Conservation (phyloP, 139 green algal species). For the Picochlorum sp. region DNA sequence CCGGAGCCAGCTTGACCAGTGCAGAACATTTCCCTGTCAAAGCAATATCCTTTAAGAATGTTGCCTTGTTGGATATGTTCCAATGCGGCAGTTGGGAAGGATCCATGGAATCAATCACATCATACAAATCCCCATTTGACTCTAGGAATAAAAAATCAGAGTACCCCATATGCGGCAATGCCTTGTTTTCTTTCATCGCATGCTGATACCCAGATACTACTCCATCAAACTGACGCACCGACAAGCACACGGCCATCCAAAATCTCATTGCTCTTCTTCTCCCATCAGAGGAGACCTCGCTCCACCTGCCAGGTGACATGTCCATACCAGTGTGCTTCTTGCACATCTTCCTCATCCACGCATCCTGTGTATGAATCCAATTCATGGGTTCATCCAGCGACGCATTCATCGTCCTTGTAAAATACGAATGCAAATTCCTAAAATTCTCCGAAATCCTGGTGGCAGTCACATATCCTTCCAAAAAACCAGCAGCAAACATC, state of each 20-base stretch:
- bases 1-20: slow-evolving; percentile 37
- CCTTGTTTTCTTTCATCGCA: background rate
- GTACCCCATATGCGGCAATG: slow-evolving; percentile 21
- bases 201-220: slow-evolving; percentile 48
- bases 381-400: slow-evolving; percentile 19
- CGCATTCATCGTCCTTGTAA: slow-evolving; percentile 30
- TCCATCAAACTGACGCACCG: slow-evolving; percentile 54
- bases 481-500: slow-evolving; percentile 42
- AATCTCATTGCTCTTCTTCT: slow-evolving; percentile 11
- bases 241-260: slow-evolving; percentile 35
- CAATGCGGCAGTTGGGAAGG: slow-evolving; percentile 20
- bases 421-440: slow-evolving; percentile 41
- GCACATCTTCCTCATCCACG: slow-evolving; percentile 29
- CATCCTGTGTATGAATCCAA: slow-evolving; percentile 45
- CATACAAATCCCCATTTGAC: slow-evolving; percentile 49
- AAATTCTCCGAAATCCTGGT: slow-evolving; percentile 44
- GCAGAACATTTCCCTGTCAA: slow-evolving; percentile 39
- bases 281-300: background rate
- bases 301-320: background rate
- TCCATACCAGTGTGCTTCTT: background rate
- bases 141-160: slow-evolving; percentile 54
- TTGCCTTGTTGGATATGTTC: slow-evolving; percentile 1
- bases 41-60: slow-evolving; percentile 1
- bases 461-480: slow-evolving; percentile 54
- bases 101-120: slow-evolving; percentile 24